Base-by-base conservation (phyloP, 2,329 filamentous ascomycete species). In the Rhexocercosporidium sp. region DNA sequence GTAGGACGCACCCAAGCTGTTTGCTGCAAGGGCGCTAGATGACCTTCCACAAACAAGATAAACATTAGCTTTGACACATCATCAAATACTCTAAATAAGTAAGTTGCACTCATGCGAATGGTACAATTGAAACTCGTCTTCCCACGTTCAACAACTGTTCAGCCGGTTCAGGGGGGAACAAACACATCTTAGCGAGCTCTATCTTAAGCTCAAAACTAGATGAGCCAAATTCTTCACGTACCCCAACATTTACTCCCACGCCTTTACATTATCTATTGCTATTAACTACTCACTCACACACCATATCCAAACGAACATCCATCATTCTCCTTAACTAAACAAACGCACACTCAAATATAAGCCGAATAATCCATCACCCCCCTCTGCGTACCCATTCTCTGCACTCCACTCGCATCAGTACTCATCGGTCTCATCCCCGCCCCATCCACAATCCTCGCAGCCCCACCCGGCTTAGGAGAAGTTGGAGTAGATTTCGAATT, bases 381-480 rank as follows among this genome's bases (percentile, higher is more conserved):
- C 18, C 64, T 56, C n/a, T 66, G 53, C 44, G 62, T 57, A 3
- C 18, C 39, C 34, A 59, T 12, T 22, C 53, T 41, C 16, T 63
- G 39, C 67, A 69, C 34, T 59, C 47, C 27, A 60, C 60, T 62
- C 20, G 65, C 66, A 71, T 73, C 74, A 29, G 72, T 66, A 71
- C 73, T 75, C 25, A 72, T 39, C 0, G 72, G 74, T 59, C 73
- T 72, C 27, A 68, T 72, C 5, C 49, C 68, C 2, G 59, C 66
- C 1, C 72, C 71, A 37, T 46, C 51, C 14, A 73, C 31, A 49
- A 75, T 65, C 25, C 71, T 70, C 18, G 62, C 67, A 34, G 69
- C 68, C 1, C 66, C 59, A 3, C 60, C 69, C 20, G 69, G 31
- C 39, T 66, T 67, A 3, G 65, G 61, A 44, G 47, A 44, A 27